Percentiles rank a stretch among this genome's conserved stretches.
Evolutionary conservation across 352 stramenopile species (phyloP).

Genomic region (Pythium grandisporangium): DNA sequence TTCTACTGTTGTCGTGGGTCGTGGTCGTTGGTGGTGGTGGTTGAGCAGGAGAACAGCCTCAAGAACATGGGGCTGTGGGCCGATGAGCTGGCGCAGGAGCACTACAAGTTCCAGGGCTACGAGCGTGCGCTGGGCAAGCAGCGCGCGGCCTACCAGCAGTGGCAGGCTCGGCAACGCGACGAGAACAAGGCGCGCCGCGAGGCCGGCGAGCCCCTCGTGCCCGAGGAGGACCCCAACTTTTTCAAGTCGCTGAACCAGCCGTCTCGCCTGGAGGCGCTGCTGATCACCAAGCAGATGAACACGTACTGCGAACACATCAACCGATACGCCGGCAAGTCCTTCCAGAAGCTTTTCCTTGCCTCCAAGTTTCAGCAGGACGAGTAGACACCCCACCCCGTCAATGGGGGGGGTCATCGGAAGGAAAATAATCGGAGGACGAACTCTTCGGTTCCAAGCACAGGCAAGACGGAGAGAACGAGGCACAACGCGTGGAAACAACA

Average conservation of each 20-base stretch:
- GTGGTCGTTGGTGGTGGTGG: no score
- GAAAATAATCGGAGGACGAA: no score
- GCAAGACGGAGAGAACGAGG: no score
- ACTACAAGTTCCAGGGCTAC: slow-evolving; percentile 91
- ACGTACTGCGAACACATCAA: slow-evolving; percentile 91
- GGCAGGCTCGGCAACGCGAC: slow-evolving; percentile 79
- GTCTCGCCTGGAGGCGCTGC: slow-evolving; percentile 78
- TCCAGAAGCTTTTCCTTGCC: slow-evolving; percentile 88
- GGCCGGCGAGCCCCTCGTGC: slow-evolving; percentile 62
- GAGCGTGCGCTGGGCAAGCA: slow-evolving; percentile 83
- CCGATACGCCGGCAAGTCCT: slow-evolving; percentile 84
- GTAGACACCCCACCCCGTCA: slow-evolving; percentile 15
- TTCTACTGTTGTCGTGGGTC: no score
- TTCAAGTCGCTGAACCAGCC: slow-evolving; percentile 85
- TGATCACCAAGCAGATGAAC: slow-evolving; percentile 91
- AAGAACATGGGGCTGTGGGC: slow-evolving; percentile 97
- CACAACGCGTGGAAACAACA: no score
- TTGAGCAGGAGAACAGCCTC: slow-evolving; percentile 96
- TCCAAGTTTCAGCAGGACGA: slow-evolving; percentile 82
- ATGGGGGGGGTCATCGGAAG: no score
- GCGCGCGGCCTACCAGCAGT: slow-evolving; percentile 74
- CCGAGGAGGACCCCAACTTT: slow-evolving; percentile 79
- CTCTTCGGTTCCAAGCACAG: no score
- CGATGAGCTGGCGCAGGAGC: slow-evolving; percentile 94
- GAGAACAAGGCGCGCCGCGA: slow-evolving; percentile 84